Conservation (phyloP, 2,329 filamentous ascomycete species). For the Talaromyces amestolkiae region DNA sequence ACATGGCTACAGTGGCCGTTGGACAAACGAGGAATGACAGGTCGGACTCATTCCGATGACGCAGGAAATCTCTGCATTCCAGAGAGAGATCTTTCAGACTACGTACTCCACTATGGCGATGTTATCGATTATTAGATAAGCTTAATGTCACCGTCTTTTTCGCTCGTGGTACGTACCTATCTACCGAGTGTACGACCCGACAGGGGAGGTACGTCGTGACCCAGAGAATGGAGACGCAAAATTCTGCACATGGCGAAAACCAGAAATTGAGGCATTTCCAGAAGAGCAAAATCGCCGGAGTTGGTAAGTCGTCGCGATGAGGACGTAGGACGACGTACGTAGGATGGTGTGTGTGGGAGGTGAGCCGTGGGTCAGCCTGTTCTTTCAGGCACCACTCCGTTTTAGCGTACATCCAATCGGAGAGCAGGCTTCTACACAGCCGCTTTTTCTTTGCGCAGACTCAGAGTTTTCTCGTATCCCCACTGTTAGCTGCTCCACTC, state of each 20-base stretch:
- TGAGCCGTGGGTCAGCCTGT: constrained; percentile 9
- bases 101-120: neutral
- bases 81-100: neutral
- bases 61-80: neutral
- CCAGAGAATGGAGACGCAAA: neutral
- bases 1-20: neutral
- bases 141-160: constrained; percentile 7
- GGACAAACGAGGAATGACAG: neutral
- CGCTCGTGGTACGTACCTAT: neutral
- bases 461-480: neutral
- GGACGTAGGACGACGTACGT: neutral
- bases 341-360: neutral
- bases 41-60: neutral
- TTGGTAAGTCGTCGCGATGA: constrained; percentile 13
- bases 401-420: neutral
- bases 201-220: too few species aligned
- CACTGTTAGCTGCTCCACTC: neutral
- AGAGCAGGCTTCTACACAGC: neutral
- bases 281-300: constrained; percentile 10
- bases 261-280: neutral
- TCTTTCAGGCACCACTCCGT: constrained; percentile 10
- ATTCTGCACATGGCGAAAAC: neutral
- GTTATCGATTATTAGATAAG: constrained; percentile 16
- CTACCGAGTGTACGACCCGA: neutral
- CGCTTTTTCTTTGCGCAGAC: neutral